Evolutionary conservation across 192 early-diverging fungal genomes (phyloP).

Genomic region (Funneliformis mosseae): DNA sequence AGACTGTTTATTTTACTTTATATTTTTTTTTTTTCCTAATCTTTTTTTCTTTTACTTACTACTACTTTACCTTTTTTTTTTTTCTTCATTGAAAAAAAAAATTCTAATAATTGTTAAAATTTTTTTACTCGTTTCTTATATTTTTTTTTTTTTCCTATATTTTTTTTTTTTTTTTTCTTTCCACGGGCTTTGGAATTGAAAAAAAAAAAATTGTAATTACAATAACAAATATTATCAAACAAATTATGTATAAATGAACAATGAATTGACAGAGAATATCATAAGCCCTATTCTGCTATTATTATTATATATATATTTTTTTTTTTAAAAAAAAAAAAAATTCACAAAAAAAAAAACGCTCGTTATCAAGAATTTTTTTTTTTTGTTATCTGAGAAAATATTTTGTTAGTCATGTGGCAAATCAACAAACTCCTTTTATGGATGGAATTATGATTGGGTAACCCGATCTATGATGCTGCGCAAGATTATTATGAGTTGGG

Average conservation of each 20-base stretch:
- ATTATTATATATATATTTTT: slow-evolving; percentile 15
- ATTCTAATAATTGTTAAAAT: slow-evolving; percentile 17
- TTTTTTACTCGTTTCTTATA: neutral
- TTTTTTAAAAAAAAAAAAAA: neutral
- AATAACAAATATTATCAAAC: neutral
- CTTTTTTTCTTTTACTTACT: neutral
- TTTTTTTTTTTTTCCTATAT: slow-evolving; percentile 14
- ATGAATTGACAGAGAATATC: neutral
- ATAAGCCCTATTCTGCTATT: slow-evolving; percentile 15
- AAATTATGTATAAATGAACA: slow-evolving; percentile 7
- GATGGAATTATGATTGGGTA: slow-evolving; percentile 3
- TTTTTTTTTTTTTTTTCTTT: slow-evolving; percentile 10
- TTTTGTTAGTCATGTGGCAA: slow-evolving; percentile 14
- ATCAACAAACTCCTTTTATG: neutral
- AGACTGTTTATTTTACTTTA: neutral
- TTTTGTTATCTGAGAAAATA: neutral
- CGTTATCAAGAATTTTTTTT: neutral
- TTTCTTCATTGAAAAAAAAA: neutral
- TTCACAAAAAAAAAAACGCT: neutral
- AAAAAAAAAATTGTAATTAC: neutral
- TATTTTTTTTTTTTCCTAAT: neutral
- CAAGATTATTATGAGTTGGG: neutral
- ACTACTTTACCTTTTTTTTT: neutral
- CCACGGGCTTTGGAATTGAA: neutral
- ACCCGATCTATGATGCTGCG: neutral